Evolutionary conservation across 768 basidiomycete genomes (phyloP).

Genomic region (Pisolithus marmoratus): DNA sequence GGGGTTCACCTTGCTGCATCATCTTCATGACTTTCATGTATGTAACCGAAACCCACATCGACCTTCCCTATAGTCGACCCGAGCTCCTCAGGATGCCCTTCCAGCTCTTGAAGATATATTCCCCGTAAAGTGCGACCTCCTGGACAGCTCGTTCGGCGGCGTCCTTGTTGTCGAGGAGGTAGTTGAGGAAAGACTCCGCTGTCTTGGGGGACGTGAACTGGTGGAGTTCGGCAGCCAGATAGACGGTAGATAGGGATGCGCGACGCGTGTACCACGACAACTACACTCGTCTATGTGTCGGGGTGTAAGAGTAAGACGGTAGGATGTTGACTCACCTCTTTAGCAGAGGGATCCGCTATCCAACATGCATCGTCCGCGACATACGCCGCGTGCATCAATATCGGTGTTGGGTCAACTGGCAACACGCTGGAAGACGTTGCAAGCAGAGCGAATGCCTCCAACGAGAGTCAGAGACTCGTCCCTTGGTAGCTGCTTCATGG

Average conservation of each 20-base stretch:
- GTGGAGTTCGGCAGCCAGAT: constrained; percentile 76
- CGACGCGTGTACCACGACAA: constrained; percentile 69
- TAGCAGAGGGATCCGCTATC: constrained; percentile 44
- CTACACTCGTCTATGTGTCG: constrained; percentile 29
- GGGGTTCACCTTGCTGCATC: too few species aligned
- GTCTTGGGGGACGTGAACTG: constrained; percentile 75
- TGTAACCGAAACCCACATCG: not conserved
- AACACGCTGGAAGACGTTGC: constrained; percentile 45
- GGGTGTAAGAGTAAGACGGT: not conserved
- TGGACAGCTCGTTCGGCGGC: constrained; percentile 40
- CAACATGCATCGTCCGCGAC: constrained; percentile 72
- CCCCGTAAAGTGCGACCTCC: constrained; percentile 51
- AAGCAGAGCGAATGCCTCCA: constrained; percentile 70
- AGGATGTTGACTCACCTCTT: constrained; percentile 44
- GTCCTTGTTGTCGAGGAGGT: constrained; percentile 48
- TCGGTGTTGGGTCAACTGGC: constrained; percentile 55
- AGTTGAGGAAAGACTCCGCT: constrained; percentile 58
- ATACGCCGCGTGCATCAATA: constrained; percentile 50
- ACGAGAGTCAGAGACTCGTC: not conserved
- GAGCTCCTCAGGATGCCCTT: constrained; percentile 64
- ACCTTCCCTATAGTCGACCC: constrained; percentile 35
- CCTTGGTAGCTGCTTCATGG: not conserved
- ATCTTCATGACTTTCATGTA: not conserved
- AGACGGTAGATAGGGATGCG: constrained; percentile 59
- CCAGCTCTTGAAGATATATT: constrained; percentile 66